Base-by-base conservation (phyloP, 2,329 filamentous ascomycete genomes). In the Ophiostoma tasmaniense region DNA sequence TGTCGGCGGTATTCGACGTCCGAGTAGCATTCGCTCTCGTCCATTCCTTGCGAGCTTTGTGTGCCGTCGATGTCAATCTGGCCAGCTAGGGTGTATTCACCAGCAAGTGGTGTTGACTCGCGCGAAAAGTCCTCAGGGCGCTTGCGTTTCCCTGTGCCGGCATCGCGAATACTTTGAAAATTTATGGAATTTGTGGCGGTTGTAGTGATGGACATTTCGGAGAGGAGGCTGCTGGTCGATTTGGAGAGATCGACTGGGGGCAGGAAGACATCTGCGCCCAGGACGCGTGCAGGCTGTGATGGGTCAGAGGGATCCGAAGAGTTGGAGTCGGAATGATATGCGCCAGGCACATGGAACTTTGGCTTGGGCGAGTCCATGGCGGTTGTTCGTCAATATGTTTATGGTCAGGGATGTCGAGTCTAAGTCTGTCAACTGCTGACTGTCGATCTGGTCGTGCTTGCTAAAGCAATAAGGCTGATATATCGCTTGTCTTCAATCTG, bases 1-100 rank as follows among this genome's bases (percentile, higher is more conserved):
- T 79, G 81, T 66, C 81, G 80, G 64, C 85, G 79, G 74, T 86
- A 87, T 73, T 85, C 82, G 25, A 83, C 76, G 71, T 87, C 85
- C 17, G 84, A 87, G 73, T 85, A 85, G 70, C 85, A 85, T 70
- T 83, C 77, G 75, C 84, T 86, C 68, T 86, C 83, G 22, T 82
- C 83, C 69, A 86, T 76, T 30, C 75, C 75, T 13, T 71, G 74
- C 6, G 74, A 4, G 13, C 6, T 64, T 20, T 25, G 73, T 10
- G 76, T 76, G n/a, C 75, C 77, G 0, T 83, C 82, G 0, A 82
- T 84, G 66, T 83, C 80, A 66, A 86, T 82, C 74, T 85, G 82
- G 22, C 84, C 85, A 7, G 83, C 84, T 11, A 87, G 77, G 1
- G 81, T 80, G 71, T 87, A 87, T 67, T 77, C 76, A 45, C 73